Percentiles rank a stretch among this genome's conserved stretches.
Evolutionary conservation across 768 basidiomycete species (phyloP).

Genomic region (Tylopilus sp.): DNA sequence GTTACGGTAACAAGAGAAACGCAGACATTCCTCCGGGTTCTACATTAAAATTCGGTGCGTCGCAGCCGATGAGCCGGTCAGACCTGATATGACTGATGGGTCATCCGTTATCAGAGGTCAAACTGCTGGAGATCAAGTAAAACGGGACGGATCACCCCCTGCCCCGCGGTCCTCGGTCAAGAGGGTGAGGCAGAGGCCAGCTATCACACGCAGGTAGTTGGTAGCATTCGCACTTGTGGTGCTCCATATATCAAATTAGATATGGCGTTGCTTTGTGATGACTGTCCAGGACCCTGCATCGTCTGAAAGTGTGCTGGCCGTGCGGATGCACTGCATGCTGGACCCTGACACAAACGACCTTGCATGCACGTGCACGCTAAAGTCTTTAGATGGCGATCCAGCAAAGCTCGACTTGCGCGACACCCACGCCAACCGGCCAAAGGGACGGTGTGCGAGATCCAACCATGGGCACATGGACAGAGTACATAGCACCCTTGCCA

Average conservation of each 20-base stretch:
- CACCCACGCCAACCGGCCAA: no score
- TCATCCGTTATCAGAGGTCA: conserved; percentile 51
- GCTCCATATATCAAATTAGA: conserved; percentile 29
- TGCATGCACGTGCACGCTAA: conserved; percentile 7
- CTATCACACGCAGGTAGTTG: conserved; percentile 18
- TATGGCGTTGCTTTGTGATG: conserved; percentile 16
- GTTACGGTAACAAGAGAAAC: conserved; percentile 63
- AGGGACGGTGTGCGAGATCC: no score
- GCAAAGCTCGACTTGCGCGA: no score
- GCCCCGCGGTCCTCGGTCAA: conserved; percentile 12
- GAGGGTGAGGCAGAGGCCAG: conserved; percentile 3
- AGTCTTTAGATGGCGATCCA: neutral
- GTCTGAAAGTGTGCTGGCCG: conserved; percentile 22
- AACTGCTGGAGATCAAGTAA: conserved; percentile 67
- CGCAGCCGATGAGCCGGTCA: neutral
- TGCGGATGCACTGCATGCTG: conserved; percentile 21
- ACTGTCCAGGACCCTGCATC: conserved; percentile 18
- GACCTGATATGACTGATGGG: conserved; percentile 10
- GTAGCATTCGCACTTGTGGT: conserved; percentile 15
- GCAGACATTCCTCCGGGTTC: conserved; percentile 72
- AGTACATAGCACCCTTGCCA: no score
- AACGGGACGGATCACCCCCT: conserved; percentile 4
- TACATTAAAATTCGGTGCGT: conserved; percentile 77
- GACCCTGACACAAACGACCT: conserved; percentile 21
- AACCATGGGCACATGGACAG: no score